Percentiles rank a stretch among this genome's conserved stretches.
phyloP scores from a whole-genome alignment of 169 alveolate species.

The Cryptosporidium xiaoi region DNA sequence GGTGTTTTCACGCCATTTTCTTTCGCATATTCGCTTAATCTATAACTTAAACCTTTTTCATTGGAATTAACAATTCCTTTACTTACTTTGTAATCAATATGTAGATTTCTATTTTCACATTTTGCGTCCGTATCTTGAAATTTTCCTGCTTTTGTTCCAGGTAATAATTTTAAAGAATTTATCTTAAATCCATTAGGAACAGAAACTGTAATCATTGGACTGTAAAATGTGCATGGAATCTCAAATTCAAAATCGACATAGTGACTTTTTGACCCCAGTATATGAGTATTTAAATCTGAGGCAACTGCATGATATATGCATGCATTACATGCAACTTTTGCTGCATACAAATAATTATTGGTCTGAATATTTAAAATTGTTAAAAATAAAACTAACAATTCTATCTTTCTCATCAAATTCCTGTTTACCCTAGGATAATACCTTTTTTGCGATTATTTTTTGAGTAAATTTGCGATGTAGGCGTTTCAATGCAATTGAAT shows the following conservation, averaged over 20 bases:
- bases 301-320: constrained; percentile 61
- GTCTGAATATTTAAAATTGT: neutral
- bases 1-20: neutral
- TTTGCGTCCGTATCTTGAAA: constrained; percentile 26
- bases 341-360: constrained; percentile 2
- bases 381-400: neutral
- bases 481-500: no score
- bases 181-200: constrained; percentile 39
- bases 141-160: constrained; percentile 19
- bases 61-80: constrained; percentile 25
- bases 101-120: neutral
- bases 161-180: constrained; percentile 33
- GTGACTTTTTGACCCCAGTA: constrained; percentile 30
- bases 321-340: constrained; percentile 63
- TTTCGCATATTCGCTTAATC: neutral
- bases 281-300: constrained; percentile 55
- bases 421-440: no score
- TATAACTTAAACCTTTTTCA: neutral
- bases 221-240: constrained; percentile 61
- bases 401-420: no score
- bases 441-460: no score
- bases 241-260: constrained; percentile 59
- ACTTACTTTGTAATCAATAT: neutral
- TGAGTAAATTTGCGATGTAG: no score
- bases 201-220: constrained; percentile 59